A percentile compares a stretch with the other conserved stretches of the same genome.
These are phyloP conservation scores for Crassisporium funariophilum DNA, from an alignment of 768 basidiomycete species.

Conservation along the genomic window DNA sequence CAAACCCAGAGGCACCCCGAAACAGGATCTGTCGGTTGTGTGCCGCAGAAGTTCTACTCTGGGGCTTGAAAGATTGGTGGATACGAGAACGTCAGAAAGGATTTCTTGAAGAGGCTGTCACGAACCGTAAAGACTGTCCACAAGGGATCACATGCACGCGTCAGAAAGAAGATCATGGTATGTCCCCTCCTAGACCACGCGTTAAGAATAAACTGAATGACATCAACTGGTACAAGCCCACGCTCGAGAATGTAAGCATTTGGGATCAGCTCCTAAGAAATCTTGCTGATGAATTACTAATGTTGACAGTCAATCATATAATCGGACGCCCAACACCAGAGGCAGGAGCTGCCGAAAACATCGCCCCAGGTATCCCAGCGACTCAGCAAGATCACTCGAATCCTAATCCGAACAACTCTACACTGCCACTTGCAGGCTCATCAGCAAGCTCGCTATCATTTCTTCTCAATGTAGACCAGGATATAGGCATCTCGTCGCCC, in stretches of 20 bases:
- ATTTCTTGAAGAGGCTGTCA: slow-evolving; percentile 54
- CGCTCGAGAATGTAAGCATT: slow-evolving; percentile 70
- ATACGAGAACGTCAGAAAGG: slow-evolving; percentile 74
- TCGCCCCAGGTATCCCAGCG: not conserved
- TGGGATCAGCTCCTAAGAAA: not conserved
- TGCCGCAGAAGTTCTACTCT: slow-evolving; percentile 73
- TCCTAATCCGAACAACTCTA: not conserved
- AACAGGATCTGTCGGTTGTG: slow-evolving; percentile 69
- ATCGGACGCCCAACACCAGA: slow-evolving; percentile 22
- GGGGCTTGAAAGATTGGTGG: slow-evolving; percentile 84
- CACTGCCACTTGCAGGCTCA: slow-evolving; percentile 4
- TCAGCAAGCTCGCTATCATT: slow-evolving; percentile 26
- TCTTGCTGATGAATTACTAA: slow-evolving; percentile 7
- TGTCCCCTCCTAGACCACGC: slow-evolving; percentile 25
- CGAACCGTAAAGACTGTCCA: slow-evolving; percentile 67
- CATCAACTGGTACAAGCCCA: slow-evolving; percentile 54
- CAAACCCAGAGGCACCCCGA: slow-evolving; percentile 59
- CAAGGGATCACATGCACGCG: slow-evolving; percentile 59
- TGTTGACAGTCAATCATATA: slow-evolving; percentile 44
- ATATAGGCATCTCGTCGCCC: slow-evolving; percentile 9
- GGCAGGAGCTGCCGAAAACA: not conserved
- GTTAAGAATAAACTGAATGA: not conserved
- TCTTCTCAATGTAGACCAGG: slow-evolving; percentile 26
- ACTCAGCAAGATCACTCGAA: not conserved
- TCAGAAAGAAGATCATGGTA: slow-evolving; percentile 67